Evolutionary conservation across 1,284 basidiomycete species (phyloP).

Genomic region (Cutaneotrichosporon cavernicola): DNA sequence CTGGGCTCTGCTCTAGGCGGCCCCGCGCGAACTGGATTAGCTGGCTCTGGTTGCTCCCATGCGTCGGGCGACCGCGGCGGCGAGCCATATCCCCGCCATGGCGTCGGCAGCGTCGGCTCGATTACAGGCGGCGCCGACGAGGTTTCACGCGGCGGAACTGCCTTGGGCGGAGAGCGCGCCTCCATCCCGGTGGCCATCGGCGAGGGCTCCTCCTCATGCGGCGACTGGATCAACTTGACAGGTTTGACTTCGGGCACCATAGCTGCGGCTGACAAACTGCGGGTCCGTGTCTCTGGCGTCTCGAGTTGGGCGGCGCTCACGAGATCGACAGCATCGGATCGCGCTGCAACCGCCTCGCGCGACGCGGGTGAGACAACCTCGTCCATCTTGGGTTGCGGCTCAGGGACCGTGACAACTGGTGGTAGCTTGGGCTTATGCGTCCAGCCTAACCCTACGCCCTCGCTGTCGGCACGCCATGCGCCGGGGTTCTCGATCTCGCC

Average conservation of each 20-base stretch:
- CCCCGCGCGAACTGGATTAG: not conserved
- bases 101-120: not conserved
- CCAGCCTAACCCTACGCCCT: conserved; percentile 12
- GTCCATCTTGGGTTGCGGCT: conserved; percentile 4
- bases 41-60: not conserved
- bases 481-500: conserved; percentile 24
- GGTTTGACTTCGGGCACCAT: not conserved
- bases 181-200: not conserved
- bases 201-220: not conserved
- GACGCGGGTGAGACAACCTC: not conserved
- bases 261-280: not conserved
- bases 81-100: not conserved
- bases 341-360: not conserved
- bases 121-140: not conserved
- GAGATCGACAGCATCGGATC: conserved; percentile 22
- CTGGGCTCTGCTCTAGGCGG: not conserved
- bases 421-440: conserved; percentile 4
- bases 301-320: conserved; percentile 7
- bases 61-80: not conserved
- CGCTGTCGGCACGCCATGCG: conserved; percentile 14
- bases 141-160: not conserved
- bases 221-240: not conserved
- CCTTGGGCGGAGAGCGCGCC: not conserved
- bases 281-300: not conserved
- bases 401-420: not conserved